Conservation (phyloP, 1,284 basidiomycete genomes). For the Pyrrhoderma lamaoense region DNA sequence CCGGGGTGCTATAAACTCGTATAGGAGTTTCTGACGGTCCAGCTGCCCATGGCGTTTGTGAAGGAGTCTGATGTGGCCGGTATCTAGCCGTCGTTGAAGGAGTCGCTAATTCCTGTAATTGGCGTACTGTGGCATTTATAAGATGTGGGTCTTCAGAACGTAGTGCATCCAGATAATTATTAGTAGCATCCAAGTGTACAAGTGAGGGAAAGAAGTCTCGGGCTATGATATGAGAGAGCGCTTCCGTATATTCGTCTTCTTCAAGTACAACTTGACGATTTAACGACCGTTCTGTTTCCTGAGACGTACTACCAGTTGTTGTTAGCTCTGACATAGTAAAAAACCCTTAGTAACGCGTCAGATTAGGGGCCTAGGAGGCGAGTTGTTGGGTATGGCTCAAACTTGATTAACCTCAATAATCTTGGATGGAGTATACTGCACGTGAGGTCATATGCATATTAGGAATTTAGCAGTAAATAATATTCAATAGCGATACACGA, state of each 20-base stretch:
- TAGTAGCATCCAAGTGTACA: slow-evolving; percentile 79
- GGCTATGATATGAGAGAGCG: slow-evolving; percentile 89
- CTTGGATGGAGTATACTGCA: no score
- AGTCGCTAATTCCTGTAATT: slow-evolving; percentile 54
- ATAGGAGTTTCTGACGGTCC: slow-evolving; percentile 63
- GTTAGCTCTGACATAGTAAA: slow-evolving; percentile 14
- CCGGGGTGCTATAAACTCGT: slow-evolving; percentile 26
- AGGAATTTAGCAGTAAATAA: no score
- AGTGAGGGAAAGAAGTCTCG: slow-evolving; percentile 97
- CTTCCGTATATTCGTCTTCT: slow-evolving; percentile 92
- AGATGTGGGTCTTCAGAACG: slow-evolving; percentile 63
- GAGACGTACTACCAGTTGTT: background rate
- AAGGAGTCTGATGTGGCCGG: slow-evolving; percentile 45
- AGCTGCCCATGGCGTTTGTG: slow-evolving; percentile 56
- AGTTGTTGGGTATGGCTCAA: no score
- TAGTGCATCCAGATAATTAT: slow-evolving; percentile 76
- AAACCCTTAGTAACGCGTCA: no score
- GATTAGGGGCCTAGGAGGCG: no score
- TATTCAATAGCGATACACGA: slow-evolving; percentile 19
- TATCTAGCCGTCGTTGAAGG: slow-evolving; percentile 41
- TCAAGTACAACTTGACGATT: slow-evolving; percentile 72
- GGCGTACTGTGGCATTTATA: slow-evolving; percentile 66
- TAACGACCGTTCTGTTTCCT: slow-evolving; percentile 43
- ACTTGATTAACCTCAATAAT: no score
- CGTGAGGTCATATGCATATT: no score